Base-by-base conservation (phyloP, 163 green algal species). In the Scenedesmus sp. region DNA sequence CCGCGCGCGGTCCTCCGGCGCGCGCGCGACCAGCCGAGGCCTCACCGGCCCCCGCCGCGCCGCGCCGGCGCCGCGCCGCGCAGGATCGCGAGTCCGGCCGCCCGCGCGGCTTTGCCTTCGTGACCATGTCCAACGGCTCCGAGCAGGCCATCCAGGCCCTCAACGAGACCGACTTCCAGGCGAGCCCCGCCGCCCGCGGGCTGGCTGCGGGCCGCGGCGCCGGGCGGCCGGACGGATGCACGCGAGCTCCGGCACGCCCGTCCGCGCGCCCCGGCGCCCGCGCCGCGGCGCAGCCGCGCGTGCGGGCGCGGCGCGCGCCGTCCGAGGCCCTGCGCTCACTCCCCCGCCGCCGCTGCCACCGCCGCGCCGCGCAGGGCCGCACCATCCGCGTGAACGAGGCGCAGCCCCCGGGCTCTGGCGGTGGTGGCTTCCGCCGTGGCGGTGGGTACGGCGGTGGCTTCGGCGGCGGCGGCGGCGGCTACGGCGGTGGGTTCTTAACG, bases 321-420 rank as follows among this genome's bases (percentile, higher is more conserved):
- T n/a, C n/a, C n/a, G n/a, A n/a, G n/a, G n/a, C n/a, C n/a, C n/a
- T n/a, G n/a, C n/a, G n/a, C n/a, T n/a, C n/a, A n/a, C n/a, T n/a
- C n/a, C n/a, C n/a, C 22, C 48, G 47, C 29, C 58, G 29, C 26
- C 58, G 22, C 51, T 63, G 18, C n/a, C 28, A n/a, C 6, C 24
- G 33, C 66, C 63, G 45, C 50, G 26, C 18, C 33, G n/a, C 45
- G 39, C 71, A 80, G 74, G 71, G 74, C 50, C 80, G 85, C 26
- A 83, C 57, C 26, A 86, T 90, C 28, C 78, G 84, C n/a, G 85
- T 90, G 64, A 90, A 90, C 62, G 85, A 90, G 77, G 83, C 83
- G 17, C 71, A 78, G 24, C 81, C 63, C 29, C 51, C 39, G 18
- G 51, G 14, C 14, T 17, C 14, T 56, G 47, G 14, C 14, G 14